Conservation (phyloP, 2,329 filamentous ascomycete species). For the Fusarium ramigenum region DNA sequence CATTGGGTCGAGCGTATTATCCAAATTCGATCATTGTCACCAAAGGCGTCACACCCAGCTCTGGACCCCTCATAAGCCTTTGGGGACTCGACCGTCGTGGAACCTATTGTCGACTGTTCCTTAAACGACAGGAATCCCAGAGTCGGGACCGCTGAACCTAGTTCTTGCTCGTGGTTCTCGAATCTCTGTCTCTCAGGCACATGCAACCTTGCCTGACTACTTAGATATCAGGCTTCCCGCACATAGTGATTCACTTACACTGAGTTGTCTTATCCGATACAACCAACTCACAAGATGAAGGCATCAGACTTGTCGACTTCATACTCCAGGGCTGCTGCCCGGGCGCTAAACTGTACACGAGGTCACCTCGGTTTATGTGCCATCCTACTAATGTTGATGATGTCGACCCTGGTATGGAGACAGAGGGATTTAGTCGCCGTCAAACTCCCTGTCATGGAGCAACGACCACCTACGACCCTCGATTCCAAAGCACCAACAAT, state of each 20-base stretch:
- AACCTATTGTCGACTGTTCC: background rate
- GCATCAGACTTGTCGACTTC: background rate
- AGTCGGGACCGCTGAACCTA: background rate
- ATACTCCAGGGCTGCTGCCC: background rate
- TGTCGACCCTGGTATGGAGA: slow-evolving; percentile 29
- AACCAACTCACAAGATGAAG: slow-evolving; percentile 15
- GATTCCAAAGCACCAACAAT: background rate
- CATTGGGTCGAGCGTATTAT: background rate
- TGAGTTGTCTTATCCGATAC: background rate
- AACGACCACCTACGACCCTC: background rate
- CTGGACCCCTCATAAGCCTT: background rate
- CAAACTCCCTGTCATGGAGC: slow-evolving; percentile 13
- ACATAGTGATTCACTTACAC: background rate
- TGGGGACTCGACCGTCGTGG: background rate
- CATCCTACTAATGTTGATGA: slow-evolving; percentile 30
- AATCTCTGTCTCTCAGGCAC: background rate
- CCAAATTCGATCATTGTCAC: background rate
- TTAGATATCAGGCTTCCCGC: slow-evolving; percentile 7
- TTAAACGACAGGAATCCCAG: background rate
- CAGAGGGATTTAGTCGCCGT: slow-evolving; percentile 25
- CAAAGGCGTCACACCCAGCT: slow-evolving; percentile 10
- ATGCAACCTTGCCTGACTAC: slow-evolving; percentile 6
- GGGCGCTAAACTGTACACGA: slow-evolving; percentile 19
- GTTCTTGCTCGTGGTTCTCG: background rate
- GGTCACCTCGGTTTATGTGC: slow-evolving; percentile 28